phyloP scores from a whole-genome alignment of 108 stramenopile genomes.

The Cylindrotheca fusiformis region DNA sequence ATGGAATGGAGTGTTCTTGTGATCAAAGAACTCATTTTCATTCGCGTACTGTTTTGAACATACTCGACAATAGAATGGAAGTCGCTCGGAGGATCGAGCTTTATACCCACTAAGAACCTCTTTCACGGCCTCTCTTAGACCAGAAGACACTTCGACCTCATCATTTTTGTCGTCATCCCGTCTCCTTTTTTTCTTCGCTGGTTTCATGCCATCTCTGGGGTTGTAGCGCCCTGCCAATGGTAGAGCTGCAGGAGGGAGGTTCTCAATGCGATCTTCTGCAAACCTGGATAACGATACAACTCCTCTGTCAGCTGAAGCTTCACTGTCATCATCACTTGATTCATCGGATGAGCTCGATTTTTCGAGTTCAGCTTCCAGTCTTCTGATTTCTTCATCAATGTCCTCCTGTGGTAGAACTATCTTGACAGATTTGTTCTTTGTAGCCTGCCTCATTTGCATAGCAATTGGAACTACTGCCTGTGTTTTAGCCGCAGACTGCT shows the following conservation, averaged over 20 bases:
- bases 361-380: conserved; percentile 75
- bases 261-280: conserved; percentile 62
- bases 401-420: conserved; percentile 36
- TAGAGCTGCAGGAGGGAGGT: conserved; percentile 46
- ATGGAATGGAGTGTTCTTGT: conserved; percentile 74
- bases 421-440: conserved; percentile 15
- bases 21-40: conserved; percentile 61
- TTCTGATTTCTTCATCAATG: conserved; percentile 76
- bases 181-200: conserved; percentile 22
- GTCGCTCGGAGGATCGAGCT: conserved; percentile 68
- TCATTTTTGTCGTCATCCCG: conserved; percentile 18
- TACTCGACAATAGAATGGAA: conserved; percentile 89
- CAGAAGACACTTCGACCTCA: conserved; percentile 26
- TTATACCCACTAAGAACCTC: conserved; percentile 76
- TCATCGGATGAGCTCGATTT: conserved; percentile 21
- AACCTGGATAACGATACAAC: conserved; percentile 61
- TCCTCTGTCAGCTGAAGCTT: conserved; percentile 16
- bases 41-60: conserved; percentile 68
- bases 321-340: conserved; percentile 1
- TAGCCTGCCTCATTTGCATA: conserved; percentile 35
- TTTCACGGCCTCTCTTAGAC: conserved; percentile 69
- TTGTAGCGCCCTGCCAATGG: conserved; percentile 34
- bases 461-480: conserved; percentile 50
- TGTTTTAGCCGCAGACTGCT: conserved; percentile 1
- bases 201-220: not conserved